A percentile compares a stretch with the other conserved stretches of the same genome.
Evolutionary conservation across 2,329 filamentous ascomycete genomes (phyloP).

Genomic region (Microcyclospora pomicola): DNA sequence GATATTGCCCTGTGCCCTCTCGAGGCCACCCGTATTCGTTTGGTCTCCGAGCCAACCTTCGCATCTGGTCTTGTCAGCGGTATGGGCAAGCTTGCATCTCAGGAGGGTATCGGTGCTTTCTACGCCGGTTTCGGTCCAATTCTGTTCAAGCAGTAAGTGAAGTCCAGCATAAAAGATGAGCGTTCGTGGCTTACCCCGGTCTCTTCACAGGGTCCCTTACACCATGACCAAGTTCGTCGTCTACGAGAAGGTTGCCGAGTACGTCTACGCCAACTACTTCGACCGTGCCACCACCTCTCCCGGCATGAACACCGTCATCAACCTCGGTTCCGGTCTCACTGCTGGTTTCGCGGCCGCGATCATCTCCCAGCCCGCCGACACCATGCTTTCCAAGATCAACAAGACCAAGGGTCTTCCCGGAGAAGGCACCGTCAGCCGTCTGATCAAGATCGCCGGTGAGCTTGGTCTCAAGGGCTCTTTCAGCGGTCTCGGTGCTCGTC

Average conservation of each 20-base stretch:
- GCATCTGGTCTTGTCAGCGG: slow-evolving; percentile 66
- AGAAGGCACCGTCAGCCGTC: slow-evolving; percentile 65
- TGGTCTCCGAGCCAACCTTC: slow-evolving; percentile 76
- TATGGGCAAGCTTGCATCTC: slow-evolving; percentile 70
- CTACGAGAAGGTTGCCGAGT: slow-evolving; percentile 75
- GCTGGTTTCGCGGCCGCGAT: slow-evolving; percentile 78
- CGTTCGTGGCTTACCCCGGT: background rate
- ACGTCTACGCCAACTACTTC: slow-evolving; percentile 43
- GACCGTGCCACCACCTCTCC: slow-evolving; percentile 59
- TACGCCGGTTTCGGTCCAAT: slow-evolving; percentile 86
- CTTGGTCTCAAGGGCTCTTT: slow-evolving; percentile 64
- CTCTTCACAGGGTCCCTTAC: slow-evolving; percentile 57
- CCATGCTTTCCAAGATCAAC: slow-evolving; percentile 93
- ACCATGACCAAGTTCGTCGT: slow-evolving; percentile 94
- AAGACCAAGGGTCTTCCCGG: slow-evolving; percentile 80
- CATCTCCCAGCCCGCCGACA: slow-evolving; percentile 81
- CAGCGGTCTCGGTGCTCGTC: slow-evolving; percentile 66
- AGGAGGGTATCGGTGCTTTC: slow-evolving; percentile 73
- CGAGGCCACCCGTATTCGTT: slow-evolving; percentile 83
- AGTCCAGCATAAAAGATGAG: background rate
- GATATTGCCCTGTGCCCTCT: slow-evolving; percentile 79
- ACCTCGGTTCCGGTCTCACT: slow-evolving; percentile 72
- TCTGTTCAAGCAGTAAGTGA: slow-evolving; percentile 57
- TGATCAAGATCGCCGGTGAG: slow-evolving; percentile 81
- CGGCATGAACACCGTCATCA: slow-evolving; percentile 61